Evolutionary conservation across 129 eudicot species (phyloP), one percentile per base, ranked within the genome.

Genomic region (Tagetes erecta): DNA sequence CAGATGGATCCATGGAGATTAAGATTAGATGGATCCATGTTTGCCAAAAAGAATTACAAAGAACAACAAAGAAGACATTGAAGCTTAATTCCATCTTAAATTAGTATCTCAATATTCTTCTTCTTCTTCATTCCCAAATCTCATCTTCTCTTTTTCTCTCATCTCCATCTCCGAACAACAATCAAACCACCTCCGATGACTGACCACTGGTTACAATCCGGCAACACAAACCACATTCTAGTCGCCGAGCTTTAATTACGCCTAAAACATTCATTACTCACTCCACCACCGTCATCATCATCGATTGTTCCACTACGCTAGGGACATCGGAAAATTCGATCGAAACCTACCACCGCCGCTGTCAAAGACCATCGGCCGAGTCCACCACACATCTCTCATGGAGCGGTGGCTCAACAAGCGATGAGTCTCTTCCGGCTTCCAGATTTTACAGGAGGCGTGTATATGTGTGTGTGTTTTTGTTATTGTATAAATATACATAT

Each of bases 331-430:
- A 85, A 51, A 67, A 80, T 64, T 3, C 85, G 96, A 31, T 86
- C 91, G 1, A 87, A 84, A 49, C 50, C 86, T 6, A 40, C 58
- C 35, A 46, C 80, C 70, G 3, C 46, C 56, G 37, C 35, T 27
- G 27, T 35, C 35, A 79, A 76, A 45, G 81, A 52, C 53, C 82
- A 44, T 27, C 87, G 72, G 67, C 74, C 78, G 33, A 89, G 96
- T 65, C 96, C 2, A 89, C 89, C 39, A 89, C 96, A 2, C 96
- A 89, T 51, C 91, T 89, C 3, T 86, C 96, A 0, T 86, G 87
- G 87, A 84, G 84, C 78, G 82, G 84, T 36, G 80, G 70, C 55
- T 78, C 89, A 11, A 58, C 74, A 57, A 82, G 86, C 68, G 94
- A 80, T 30, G 88, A 76, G 9, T 68, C 79, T 12, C 56, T 73